Base-by-base conservation (phyloP, 257 asterid species). In the Rubia yunnanensis region DNA sequence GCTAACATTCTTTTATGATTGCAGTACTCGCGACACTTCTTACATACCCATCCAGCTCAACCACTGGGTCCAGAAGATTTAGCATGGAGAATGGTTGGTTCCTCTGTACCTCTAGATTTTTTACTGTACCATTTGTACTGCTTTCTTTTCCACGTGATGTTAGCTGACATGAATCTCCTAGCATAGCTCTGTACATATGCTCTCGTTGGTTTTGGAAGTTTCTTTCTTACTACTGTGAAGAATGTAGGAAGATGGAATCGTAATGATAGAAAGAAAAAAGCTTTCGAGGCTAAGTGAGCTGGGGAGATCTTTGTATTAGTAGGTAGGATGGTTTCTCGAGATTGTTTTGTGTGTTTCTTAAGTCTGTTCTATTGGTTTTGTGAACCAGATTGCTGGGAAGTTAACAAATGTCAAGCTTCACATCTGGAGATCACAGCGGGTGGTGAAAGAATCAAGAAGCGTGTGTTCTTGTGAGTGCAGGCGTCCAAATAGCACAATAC, bases 1-100 rank as follows among this genome's bases (percentile, higher is more conserved):
- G 62, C 46, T 48, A 22, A 54, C 63, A 35, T 62, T 60, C 53
- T 48, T 56, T 64, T 70, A 8, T 75, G 57, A 31, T 77, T 82
- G 73, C 96, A 94, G 99, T 84, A 83, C 73, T 80, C 95, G 14
- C 86, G 85, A 77, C 96, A 94, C 75, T 90, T 94, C 68, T 57
- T 86, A 30, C 90, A 83, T 76, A 88, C 99, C 26, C 95, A 94
- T 81, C 99, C 99, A 18, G 97, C 99, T 69, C 83, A 80, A 77
- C 92, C 86, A 14, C 14, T 90, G 84, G 99, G 99, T 63, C 95
- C 99, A 18, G 99, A 94, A 76, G 99, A 94, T 81, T 81, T 90
- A 41, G 81, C 72, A 44, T 94, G 97, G 97, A 86, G 96, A 90
- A 88, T 90, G 99, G 97, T 90, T 71, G 56, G 92, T 75, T 54